A percentile compares a stretch with the other conserved stretches of the same genome.
phyloP scores from a whole-genome alignment of 768 basidiomycete genomes.

The Rhodosporidiobolus sp. region DNA sequence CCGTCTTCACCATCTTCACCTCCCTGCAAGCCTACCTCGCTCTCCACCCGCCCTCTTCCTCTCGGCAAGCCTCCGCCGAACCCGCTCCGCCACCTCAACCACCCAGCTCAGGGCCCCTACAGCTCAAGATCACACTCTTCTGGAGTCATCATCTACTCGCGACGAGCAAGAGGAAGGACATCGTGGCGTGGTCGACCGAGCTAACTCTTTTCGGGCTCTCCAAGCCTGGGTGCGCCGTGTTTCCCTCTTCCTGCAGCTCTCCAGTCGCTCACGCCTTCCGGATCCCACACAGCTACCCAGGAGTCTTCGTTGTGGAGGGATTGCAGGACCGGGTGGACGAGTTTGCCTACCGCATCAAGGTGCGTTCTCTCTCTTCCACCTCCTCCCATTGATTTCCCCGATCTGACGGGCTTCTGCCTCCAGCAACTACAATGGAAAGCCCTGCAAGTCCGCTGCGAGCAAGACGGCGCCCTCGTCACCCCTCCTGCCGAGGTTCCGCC shows the following conservation, averaged over 20 bases:
- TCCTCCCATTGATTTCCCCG: too few species aligned
- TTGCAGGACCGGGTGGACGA: slow-evolving; percentile 20
- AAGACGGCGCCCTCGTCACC: neutral
- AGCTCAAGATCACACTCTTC: slow-evolving; percentile 26
- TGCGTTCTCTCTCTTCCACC: neutral
- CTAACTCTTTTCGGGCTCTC: slow-evolving; percentile 29
- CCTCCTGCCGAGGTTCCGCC: neutral
- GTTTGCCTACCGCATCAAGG: slow-evolving; percentile 38
- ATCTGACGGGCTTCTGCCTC: neutral
- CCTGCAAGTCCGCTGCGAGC: slow-evolving; percentile 38
- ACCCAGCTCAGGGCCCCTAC: neutral
- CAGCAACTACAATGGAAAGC: slow-evolving; percentile 43
- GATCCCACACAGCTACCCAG: slow-evolving; percentile 32
- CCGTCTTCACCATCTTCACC: slow-evolving; percentile 25
- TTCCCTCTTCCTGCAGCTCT: neutral
- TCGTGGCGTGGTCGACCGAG: slow-evolving; percentile 36
- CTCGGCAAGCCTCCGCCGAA: neutral
- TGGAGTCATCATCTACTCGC: slow-evolving; percentile 42
- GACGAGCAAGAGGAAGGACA: slow-evolving; percentile 41
- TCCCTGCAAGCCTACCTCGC: slow-evolving; percentile 19
- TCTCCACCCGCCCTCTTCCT: neutral
- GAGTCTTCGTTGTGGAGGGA: slow-evolving; percentile 39
- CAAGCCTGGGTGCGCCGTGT: slow-evolving; percentile 26
- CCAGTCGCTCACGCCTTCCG: neutral
- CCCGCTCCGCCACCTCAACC: neutral